phyloP scores from a whole-genome alignment of 208 protist genomes.

The Trichomonas gallinae region DNA sequence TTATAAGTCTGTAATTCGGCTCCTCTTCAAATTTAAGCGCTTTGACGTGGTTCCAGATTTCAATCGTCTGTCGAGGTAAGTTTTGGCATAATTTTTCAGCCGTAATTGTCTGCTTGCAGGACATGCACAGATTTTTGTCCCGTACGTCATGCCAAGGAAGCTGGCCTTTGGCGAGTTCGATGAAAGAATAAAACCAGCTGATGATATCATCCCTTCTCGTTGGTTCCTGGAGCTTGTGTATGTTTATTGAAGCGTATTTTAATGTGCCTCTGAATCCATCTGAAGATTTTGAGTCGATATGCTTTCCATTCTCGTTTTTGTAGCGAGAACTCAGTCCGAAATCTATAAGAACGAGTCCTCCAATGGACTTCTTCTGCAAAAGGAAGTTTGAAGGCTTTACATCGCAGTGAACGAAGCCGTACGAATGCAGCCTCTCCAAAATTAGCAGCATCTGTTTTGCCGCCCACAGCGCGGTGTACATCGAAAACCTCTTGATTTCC shows the following conservation, averaged over 20 bases:
- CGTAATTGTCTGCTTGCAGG: slow-evolving; percentile 6
- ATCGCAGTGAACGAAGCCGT: neutral
- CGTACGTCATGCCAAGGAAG: neutral
- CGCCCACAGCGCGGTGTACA: neutral
- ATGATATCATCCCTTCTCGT: neutral
- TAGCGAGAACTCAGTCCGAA: neutral
- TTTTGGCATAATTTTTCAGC: neutral
- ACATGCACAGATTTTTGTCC: slow-evolving; percentile 6
- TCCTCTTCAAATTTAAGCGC: neutral
- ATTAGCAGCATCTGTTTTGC: neutral
- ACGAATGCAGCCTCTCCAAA: neutral
- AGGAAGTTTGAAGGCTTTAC: neutral
- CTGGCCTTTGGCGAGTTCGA: neutral
- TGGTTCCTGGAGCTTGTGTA: neutral
- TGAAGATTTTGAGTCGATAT: neutral
- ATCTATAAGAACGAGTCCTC: neutral
- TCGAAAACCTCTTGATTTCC: neutral
- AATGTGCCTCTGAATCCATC: neutral
- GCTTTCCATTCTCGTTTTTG: neutral
- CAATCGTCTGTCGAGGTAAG: neutral
- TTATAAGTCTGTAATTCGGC: neutral
- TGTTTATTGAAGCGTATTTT: neutral
- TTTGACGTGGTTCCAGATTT: neutral
- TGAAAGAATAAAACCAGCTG: neutral
- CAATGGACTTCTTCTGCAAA: neutral